Conservation (phyloP, 768 basidiomycete species). For the Naganishia vaughanmartiniae region DNA sequence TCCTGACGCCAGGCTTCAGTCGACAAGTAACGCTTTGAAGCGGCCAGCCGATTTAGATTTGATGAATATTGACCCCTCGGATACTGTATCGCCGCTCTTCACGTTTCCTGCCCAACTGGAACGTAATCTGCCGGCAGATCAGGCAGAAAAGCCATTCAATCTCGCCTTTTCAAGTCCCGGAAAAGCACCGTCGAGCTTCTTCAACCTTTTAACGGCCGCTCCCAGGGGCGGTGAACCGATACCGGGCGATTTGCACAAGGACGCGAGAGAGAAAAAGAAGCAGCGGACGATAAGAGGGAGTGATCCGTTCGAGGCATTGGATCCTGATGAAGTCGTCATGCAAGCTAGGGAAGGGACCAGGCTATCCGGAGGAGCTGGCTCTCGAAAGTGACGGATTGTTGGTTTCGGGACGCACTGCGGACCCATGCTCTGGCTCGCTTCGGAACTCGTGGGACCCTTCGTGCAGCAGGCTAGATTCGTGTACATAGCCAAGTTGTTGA, state of each 20-base stretch:
- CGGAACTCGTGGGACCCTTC: neutral
- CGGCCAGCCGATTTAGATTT: neutral
- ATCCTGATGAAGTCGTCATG: constrained; percentile 86
- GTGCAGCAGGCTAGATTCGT: constrained; percentile 11
- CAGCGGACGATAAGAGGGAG: neutral
- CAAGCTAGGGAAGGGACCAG: constrained; percentile 72
- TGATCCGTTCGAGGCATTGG: constrained; percentile 69
- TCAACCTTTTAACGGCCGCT: constrained; percentile 40
- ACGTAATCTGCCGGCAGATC: neutral
- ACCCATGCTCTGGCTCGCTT: neutral
- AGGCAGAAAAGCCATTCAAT: neutral
- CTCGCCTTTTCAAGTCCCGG: neutral
- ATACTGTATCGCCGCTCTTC: constrained; percentile 33
- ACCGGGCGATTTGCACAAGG: neutral
- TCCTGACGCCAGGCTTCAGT: neutral
- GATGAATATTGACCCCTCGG: constrained; percentile 18
- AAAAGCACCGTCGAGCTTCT: constrained; percentile 35
- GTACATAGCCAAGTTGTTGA: constrained; percentile 21
- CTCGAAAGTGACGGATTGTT: neutral
- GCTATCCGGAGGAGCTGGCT: constrained; percentile 26
- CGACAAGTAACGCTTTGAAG: neutral
- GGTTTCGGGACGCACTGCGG: neutral
- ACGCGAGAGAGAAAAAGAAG: constrained; percentile 7
- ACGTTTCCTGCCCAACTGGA: constrained; percentile 15
- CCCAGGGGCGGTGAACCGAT: constrained; percentile 8